Percentiles rank a stretch among this genome's conserved stretches.
Evolutionary conservation across 176 grass and related monocot species (phyloP).

Genomic region (Bromus sterilis): DNA sequence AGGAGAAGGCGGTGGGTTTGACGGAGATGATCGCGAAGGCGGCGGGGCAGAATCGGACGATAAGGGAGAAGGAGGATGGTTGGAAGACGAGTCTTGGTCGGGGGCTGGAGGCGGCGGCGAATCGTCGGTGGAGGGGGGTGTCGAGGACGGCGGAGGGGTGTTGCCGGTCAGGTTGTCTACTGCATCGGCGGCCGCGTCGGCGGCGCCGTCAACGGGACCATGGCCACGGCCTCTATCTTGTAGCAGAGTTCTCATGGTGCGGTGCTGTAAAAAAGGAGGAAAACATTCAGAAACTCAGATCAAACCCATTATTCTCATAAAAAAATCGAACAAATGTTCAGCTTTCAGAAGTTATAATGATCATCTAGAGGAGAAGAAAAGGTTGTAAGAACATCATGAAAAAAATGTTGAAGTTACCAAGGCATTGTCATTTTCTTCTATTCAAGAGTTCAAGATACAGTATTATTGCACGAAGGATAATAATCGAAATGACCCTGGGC

Average conservation of each 20-base stretch:
- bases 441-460: neutral
- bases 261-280: slow-evolving; percentile 1
- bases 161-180: neutral
- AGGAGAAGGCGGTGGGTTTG: neutral
- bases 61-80: neutral
- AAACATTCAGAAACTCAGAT: neutral
- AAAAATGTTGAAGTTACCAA: neutral
- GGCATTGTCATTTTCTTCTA: neutral
- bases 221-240: neutral
- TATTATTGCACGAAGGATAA: neutral
- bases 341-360: neutral
- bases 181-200: neutral
- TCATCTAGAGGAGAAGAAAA: neutral
- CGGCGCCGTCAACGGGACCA: neutral
- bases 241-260: slow-evolving; percentile 32
- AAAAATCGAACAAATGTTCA: too few relatives aligned
- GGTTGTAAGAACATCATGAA: neutral
- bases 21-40: neutral
- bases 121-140: neutral
- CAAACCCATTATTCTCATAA: too few relatives aligned
- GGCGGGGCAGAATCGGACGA: neutral
- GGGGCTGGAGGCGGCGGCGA: slow-evolving; percentile 23
- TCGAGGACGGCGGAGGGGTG: neutral
- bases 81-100: neutral
- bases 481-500: neutral